These are phyloP conservation scores for Rhizophora mangle DNA, from an alignment of 345 rosid genomes.

Conservation along the genomic window DNA sequence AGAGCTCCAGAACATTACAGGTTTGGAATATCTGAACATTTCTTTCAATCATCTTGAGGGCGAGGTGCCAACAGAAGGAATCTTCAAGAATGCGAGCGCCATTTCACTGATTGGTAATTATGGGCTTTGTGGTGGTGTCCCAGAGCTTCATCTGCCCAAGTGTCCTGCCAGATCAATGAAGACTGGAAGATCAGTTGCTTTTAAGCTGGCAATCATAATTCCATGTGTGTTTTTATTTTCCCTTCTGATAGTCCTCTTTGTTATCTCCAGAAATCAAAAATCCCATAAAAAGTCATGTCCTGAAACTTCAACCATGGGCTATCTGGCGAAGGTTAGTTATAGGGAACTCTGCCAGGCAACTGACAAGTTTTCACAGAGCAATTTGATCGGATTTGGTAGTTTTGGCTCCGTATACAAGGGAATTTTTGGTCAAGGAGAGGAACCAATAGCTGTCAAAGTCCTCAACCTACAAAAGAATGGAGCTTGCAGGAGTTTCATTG, in stretches of 20 bases:
- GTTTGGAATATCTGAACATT: constrained; percentile 1
- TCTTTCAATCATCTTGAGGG: constrained; percentile 16
- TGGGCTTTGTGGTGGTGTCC: constrained; percentile 6
- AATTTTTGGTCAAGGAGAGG: not conserved
- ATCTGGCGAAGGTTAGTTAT: constrained; percentile 8
- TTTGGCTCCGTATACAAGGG: constrained; percentile 19
- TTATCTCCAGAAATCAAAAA: not conserved
- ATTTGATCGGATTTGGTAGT: constrained; percentile 14
- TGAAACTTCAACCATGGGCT: not conserved
- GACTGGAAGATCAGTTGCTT: not conserved
- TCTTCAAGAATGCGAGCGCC: constrained; percentile 8
- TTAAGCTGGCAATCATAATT: constrained; percentile 5
- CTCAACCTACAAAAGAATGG: constrained; percentile 9
- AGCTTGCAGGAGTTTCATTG: constrained; percentile 16
- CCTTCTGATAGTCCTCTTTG: not conserved
- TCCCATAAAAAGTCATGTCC: not conserved
- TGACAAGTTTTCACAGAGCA: constrained; percentile 5
- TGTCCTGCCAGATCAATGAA: not conserved
- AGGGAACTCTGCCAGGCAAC: constrained; percentile 10
- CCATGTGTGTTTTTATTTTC: not conserved
- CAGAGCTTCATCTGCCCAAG: constrained; percentile 8
- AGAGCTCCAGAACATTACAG: not conserved
- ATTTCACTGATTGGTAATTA: constrained; percentile 7
- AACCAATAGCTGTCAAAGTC: constrained; percentile 17
- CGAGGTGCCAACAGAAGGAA: constrained; percentile 12